Evolutionary conservation across 2,329 filamentous ascomycete genomes (phyloP), one percentile per base, ranked within the genome.

Genomic region (Penicillium rolfsii): DNA sequence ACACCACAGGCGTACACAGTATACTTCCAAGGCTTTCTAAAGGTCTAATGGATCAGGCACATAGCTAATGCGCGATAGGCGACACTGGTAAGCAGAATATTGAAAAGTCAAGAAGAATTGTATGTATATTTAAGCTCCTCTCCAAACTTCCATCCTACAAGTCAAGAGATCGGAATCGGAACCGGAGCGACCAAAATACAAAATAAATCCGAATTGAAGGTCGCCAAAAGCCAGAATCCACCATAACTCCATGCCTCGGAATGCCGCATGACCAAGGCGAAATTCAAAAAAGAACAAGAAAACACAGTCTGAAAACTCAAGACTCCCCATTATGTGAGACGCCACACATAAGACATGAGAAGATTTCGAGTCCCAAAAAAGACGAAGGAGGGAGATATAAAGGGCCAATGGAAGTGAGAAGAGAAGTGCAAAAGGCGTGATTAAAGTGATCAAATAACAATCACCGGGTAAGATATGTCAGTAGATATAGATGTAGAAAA

Each of bases 181-280:
- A 33, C 30, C 30, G 36, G 35, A 57, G 26, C 50, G 46, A 26
- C 61, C 26, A 64, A 60, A 60, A 61, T 52, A 61, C 49, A 59
- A 50, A 9, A 55, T 55, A 59, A 56, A 43, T 24, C 52, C 24
- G 46, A 56, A 62, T 11, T 36, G 45, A 54, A 11, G 9, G 9
- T 33, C 30, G 52, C 49, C 49, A 61, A 64, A 49, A 36, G 35
- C 35, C 35, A 36, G 5, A 36, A 59, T 63, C 66, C 67, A 63
- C 68, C 65, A 36, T 62, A 61, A 69, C 71, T 70, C 70, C 71
- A 58, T 66, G 56, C 61, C 68, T 62, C 61, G n/a, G 11, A 52
- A 74, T 74, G 71, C 68, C 67, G 66, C 60, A 35, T 58, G 28
- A 28, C 16, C 9, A 41, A 33, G 5, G 30, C 30, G 7, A 14